Conservation (phyloP, 176 grass and related monocot genomes). For the Musa beccarii region DNA sequence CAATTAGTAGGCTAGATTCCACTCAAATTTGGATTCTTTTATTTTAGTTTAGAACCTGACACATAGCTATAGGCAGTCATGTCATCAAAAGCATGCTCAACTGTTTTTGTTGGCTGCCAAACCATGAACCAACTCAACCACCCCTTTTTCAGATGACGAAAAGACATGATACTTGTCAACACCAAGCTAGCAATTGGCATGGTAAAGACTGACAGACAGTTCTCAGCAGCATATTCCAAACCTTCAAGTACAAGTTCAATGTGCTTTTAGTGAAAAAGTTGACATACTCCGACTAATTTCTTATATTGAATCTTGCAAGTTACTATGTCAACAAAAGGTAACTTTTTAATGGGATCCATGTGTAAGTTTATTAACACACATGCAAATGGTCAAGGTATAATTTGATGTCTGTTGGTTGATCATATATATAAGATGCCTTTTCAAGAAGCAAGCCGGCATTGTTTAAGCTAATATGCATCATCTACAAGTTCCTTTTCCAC, state of each 20-base stretch:
- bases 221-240: not conserved
- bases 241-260: not conserved
- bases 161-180: not conserved
- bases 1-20: no score
- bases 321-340: not conserved
- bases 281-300: not conserved
- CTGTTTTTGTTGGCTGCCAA: no score
- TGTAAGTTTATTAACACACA: not conserved
- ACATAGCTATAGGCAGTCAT: no score
- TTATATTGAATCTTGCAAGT: not conserved
- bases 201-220: not conserved
- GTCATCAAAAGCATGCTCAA: no score
- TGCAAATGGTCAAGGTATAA: not conserved
- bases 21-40: no score
- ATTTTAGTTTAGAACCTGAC: no score
- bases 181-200: not conserved
- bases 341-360: constrained; percentile 1
- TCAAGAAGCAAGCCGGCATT: not conserved
- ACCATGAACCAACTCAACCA: no score
- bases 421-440: not conserved
- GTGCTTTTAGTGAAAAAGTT: not conserved
- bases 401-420: not conserved
- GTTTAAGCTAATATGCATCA: not conserved
- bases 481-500: not conserved
- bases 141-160: not conserved